phyloP scores from a whole-genome alignment of 2,329 filamentous ascomycete species.

The Fusarium agapanthi region DNA sequence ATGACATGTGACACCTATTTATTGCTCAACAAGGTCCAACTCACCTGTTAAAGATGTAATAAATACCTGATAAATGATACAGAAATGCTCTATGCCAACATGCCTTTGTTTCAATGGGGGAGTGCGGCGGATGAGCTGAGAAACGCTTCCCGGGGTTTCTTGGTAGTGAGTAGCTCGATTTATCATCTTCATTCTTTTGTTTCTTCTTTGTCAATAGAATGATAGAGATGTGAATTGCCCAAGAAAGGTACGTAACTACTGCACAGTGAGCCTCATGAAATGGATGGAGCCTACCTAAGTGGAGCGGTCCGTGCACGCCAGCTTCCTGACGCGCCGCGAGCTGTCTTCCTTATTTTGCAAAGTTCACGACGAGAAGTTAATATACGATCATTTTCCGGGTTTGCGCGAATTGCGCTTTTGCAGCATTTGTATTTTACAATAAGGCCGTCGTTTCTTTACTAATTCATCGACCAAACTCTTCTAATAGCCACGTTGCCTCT shows the following conservation, averaged over 20 bases:
- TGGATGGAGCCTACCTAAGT: neutral
- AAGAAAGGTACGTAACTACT: neutral
- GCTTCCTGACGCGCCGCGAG: conserved; percentile 38
- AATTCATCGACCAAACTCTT: neutral
- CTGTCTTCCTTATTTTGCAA: conserved; percentile 23
- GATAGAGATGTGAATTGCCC: neutral
- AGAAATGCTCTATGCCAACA: neutral
- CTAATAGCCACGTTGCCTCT: neutral
- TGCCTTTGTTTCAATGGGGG: neutral
- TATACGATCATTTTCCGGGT: conserved; percentile 7
- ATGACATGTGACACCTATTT: conserved; percentile 1
- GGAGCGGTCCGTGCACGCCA: conserved; percentile 27
- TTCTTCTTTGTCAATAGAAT: neutral
- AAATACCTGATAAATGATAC: neutral
- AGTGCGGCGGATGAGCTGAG: neutral
- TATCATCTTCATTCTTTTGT: neutral
- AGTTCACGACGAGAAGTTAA: conserved; percentile 25
- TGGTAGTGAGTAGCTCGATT: neutral
- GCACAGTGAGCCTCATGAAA: conserved; percentile 8
- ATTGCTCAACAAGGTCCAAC: neutral
- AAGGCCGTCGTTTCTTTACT: neutral
- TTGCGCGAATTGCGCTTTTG: conserved; percentile 29
- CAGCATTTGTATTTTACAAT: conserved; percentile 2
- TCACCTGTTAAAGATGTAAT: neutral
- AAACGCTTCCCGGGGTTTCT: neutral